Percentiles rank a stretch among this genome's conserved stretches.
Conservation (phyloP, 768 basidiomycete species). For the Coprinopsis marcescibilis region DNA sequence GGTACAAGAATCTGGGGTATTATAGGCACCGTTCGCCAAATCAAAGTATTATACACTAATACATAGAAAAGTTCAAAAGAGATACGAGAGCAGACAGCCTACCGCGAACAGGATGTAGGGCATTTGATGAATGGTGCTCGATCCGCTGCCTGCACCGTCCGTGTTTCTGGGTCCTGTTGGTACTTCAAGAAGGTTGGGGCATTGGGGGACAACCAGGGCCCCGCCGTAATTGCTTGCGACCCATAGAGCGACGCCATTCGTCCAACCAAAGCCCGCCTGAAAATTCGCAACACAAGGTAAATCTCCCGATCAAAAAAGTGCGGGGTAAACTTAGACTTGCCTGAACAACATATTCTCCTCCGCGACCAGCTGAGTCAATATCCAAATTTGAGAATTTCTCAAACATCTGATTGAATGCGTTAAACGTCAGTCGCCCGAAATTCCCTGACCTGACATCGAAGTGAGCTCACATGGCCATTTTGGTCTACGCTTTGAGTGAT, state of each 20-base stretch:
- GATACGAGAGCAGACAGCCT: background rate
- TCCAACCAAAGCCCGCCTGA: slow-evolving; percentile 83
- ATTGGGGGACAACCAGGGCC: slow-evolving; percentile 53
- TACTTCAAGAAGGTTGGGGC: slow-evolving; percentile 41
- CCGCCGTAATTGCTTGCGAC: slow-evolving; percentile 61
- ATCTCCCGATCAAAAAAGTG: background rate
- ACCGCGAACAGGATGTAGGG: background rate
- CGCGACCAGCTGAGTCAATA: slow-evolving; percentile 71
- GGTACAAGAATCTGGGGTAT: too few relatives aligned
- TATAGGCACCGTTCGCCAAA: slow-evolving; percentile 12
- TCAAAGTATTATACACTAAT: background rate
- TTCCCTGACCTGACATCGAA: background rate
- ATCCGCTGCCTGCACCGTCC: background rate
- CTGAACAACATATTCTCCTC: slow-evolving; percentile 88
- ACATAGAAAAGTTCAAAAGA: background rate
- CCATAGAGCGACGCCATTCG: slow-evolving; percentile 78
- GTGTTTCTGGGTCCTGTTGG: slow-evolving; percentile 13
- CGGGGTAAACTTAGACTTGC: slow-evolving; percentile 24
- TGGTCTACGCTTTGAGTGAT: slow-evolving; percentile 60
- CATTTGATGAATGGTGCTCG: background rate
- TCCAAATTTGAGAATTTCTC: slow-evolving; percentile 82
- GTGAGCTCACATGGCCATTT: slow-evolving; percentile 60
- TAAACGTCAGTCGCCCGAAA: background rate
- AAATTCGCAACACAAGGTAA: slow-evolving; percentile 1
- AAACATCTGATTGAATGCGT: slow-evolving; percentile 56